These are phyloP conservation scores for Cyclocybe cylindracea DNA, from an alignment of 768 basidiomycete genomes.

Conservation along the genomic window DNA sequence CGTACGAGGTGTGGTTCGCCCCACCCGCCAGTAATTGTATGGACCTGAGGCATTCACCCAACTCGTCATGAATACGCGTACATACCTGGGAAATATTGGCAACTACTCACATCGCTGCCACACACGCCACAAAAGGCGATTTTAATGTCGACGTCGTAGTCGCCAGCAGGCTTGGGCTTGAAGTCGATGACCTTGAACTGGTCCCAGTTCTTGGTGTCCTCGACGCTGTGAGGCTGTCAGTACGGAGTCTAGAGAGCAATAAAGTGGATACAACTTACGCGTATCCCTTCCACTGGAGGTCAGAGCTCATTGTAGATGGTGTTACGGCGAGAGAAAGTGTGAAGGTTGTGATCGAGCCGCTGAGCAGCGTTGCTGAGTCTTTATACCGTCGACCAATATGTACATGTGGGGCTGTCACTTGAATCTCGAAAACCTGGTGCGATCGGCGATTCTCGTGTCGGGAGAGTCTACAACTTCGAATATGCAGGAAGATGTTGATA, in stretches of 20 bases:
- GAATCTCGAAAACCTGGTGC: no score
- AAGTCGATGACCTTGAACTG: constrained; percentile 46
- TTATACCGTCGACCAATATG: no score
- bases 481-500: no score
- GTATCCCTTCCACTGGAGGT: constrained; percentile 13
- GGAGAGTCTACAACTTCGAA: no score
- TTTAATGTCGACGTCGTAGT: constrained; percentile 57
- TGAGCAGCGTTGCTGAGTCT: no score
- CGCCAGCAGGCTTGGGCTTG: constrained; percentile 51
- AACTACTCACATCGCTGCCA: constrained; percentile 45
- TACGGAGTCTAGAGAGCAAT: no score
- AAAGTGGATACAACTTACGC: constrained; percentile 3
- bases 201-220: constrained; percentile 36
- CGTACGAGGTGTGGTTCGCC: constrained; percentile 29
- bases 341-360: no score
- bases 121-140: constrained; percentile 56
- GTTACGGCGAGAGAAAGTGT: no score
- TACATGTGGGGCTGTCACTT: no score
- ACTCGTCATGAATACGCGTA: no score
- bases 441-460: no score
- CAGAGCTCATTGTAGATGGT: neutral
- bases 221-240: neutral
- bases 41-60: constrained; percentile 25
- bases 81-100: no score
- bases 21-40: constrained; percentile 40